phyloP scores from a whole-genome alignment of 2,329 filamentous ascomycete species.

The Chaetomiaceae sp. region DNA sequence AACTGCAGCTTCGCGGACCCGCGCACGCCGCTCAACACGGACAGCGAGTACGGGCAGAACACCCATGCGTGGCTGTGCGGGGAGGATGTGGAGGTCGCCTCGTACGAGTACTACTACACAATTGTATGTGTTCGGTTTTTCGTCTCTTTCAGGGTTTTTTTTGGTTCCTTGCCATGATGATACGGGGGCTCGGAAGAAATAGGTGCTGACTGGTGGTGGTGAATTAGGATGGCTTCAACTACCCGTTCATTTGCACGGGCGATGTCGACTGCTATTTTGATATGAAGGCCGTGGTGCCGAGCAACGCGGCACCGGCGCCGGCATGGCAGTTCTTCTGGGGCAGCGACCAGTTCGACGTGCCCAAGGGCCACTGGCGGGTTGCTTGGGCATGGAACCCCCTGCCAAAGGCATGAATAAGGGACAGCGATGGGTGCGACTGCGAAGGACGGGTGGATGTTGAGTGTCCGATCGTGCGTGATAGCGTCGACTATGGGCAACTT shows the following conservation, averaged over 20 bases:
- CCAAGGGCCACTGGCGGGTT: slow-evolving; percentile 16
- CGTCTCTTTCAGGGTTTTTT: no score
- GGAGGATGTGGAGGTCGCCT: neutral
- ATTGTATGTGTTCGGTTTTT: slow-evolving; percentile 13
- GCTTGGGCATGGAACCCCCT: slow-evolving; percentile 19
- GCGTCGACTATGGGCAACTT: no score
- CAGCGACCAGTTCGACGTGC: slow-evolving; percentile 13
- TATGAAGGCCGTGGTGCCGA: slow-evolving; percentile 2
- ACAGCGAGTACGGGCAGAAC: slow-evolving; percentile 18
- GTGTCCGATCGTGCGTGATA: no score
- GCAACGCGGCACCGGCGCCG: neutral
- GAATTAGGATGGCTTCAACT: slow-evolving; percentile 18
- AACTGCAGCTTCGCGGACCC: slow-evolving; percentile 18
- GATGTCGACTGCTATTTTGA: slow-evolving; percentile 19
- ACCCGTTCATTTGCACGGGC: slow-evolving; percentile 20
- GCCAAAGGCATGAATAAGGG: neutral
- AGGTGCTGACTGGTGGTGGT: no score
- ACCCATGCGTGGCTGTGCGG: slow-evolving; percentile 16
- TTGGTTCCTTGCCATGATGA: no score
- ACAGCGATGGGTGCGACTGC: no score
- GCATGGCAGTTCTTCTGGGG: slow-evolving; percentile 22
- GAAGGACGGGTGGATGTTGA: no score
- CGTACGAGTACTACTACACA: slow-evolving; percentile 17
- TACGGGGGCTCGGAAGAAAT: no score
- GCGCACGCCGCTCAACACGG: slow-evolving; percentile 14